Evolutionary conservation across 1,284 basidiomycete genomes (phyloP), one percentile per base, ranked within the genome.

Genomic region (Pseudozyma flocculosa): DNA sequence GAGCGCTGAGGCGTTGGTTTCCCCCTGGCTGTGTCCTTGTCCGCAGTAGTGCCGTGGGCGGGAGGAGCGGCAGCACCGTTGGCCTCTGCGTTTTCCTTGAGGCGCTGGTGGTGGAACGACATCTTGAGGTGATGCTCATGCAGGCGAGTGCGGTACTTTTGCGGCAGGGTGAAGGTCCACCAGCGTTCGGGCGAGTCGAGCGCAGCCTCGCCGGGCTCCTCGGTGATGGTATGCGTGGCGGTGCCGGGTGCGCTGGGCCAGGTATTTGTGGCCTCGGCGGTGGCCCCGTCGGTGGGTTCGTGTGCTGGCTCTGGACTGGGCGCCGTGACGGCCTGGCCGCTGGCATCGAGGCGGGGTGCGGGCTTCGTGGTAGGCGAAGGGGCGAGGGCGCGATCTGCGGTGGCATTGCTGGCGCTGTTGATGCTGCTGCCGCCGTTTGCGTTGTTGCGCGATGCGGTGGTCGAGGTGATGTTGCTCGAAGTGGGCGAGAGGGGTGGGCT

Each of bases 81-180:
- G 8, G 14, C 37, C 19, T 22, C 29, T 4, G 19, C 17, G 14
- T 38, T 19, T 18, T 34, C 21, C 17, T 50, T 26, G 40, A 40
- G 19, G 15, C 45, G 38, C 19, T 53, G 37, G 22, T 64, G 44
- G 10, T 68, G 57, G n/a, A 59, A 58, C 4, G 61, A 49, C 57
- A 63, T 68, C 34, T 56, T 60, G 9, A 68, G 51, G 43, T 67
- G 61, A 36, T 69, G 67, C 45, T 70, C 63, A 39, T 65, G 61
- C 34, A 72, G 42, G 4, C 68, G 59, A 8, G 56, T 54, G 7
- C 68, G 58, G 34, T 70, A 68, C 46, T 71, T 70, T 39, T 66
- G 53, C 1, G 72, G 72, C 23, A 72, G 49, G 1, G 72, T 68
- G 41, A 74, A 72, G 3, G 68, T 64, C 70, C 70, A 70, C 70